Conservation (phyloP, 495 filamentous ascomycete genomes). For the Talaromyces thailandensis region DNA sequence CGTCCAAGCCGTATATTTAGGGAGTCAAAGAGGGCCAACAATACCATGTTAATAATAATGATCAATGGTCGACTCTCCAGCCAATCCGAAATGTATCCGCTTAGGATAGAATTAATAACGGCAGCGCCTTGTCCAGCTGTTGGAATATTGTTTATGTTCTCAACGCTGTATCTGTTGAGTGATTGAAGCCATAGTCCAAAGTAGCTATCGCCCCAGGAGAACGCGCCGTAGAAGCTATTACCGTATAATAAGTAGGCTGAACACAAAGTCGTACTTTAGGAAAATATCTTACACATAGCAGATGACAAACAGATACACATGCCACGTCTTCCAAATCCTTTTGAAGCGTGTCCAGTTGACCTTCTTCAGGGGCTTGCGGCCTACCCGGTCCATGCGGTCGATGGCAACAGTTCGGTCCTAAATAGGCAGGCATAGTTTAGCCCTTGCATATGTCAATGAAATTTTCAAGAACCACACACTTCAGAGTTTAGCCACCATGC, state of each 20-base stretch:
- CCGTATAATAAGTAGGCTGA: background rate
- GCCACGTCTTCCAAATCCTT: background rate
- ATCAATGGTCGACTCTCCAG: background rate
- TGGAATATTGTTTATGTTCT: background rate
- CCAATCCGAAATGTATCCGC: background rate
- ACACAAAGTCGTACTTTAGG: background rate
- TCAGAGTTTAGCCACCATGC: background rate
- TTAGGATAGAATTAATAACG: background rate
- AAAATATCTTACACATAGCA: background rate
- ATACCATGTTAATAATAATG: background rate
- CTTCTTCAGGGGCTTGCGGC: background rate
- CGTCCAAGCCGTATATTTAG: background rate
- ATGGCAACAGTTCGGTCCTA: background rate
- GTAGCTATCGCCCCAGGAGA: slow-evolving; percentile 2
- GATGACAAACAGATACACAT: background rate
- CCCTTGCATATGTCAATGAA: background rate
- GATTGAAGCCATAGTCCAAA: background rate
- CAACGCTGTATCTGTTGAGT: background rate
- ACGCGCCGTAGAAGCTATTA: background rate
- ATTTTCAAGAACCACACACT: background rate
- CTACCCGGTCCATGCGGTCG: background rate
- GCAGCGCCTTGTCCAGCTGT: background rate
- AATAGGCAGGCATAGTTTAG: background rate
- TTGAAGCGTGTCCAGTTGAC: background rate
- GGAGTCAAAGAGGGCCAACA: background rate